phyloP scores from a whole-genome alignment of 1,139 yeast species.

The Debaryomyces fabryi region DNA sequence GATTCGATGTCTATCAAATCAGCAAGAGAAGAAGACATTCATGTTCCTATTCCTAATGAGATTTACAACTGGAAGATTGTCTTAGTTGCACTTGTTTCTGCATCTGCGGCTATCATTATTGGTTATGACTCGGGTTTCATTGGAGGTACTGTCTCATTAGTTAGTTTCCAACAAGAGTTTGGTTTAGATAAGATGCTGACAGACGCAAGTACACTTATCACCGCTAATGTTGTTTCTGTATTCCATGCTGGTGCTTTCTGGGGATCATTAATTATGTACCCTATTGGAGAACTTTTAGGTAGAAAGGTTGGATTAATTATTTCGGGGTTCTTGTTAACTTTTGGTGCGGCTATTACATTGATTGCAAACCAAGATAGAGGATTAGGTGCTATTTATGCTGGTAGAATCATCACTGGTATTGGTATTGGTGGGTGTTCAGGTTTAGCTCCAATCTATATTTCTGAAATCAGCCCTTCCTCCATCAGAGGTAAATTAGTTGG shows the following conservation, averaged over 20 bases:
- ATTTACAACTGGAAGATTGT: constrained; percentile 26
- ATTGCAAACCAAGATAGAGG: constrained; percentile 24
- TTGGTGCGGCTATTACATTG: constrained; percentile 47
- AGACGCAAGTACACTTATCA: constrained; percentile 16
- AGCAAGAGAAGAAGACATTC: constrained; percentile 12
- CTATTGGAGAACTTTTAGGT: constrained; percentile 32
- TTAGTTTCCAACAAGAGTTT: constrained; percentile 31
- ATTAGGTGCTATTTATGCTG: constrained; percentile 39
- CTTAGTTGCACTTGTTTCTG: constrained; percentile 28
- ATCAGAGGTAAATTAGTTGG: constrained; percentile 47
- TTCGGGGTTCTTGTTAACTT: constrained; percentile 37
- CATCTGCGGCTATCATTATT: constrained; percentile 36
- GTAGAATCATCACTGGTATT: constrained; percentile 37
- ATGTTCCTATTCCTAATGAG: constrained; percentile 23
- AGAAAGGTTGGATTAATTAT: constrained; percentile 28
- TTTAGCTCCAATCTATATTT: constrained; percentile 35
- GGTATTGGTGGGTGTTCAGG: constrained; percentile 41
- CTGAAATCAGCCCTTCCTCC: constrained; percentile 34
- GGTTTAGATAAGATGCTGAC: constrained; percentile 24
- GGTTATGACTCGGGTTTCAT: constrained; percentile 41
- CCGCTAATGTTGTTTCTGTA: constrained; percentile 36
- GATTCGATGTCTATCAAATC: constrained; percentile 18
- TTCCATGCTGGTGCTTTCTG: constrained; percentile 42
- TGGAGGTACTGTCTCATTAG: constrained; percentile 34
- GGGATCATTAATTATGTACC: constrained; percentile 33